A percentile compares a stretch with the other conserved stretches of the same genome.
These are phyloP conservation scores for Colletotrichum sp. DNA, from an alignment of 2,329 filamentous ascomycete genomes.

Conservation along the genomic window DNA sequence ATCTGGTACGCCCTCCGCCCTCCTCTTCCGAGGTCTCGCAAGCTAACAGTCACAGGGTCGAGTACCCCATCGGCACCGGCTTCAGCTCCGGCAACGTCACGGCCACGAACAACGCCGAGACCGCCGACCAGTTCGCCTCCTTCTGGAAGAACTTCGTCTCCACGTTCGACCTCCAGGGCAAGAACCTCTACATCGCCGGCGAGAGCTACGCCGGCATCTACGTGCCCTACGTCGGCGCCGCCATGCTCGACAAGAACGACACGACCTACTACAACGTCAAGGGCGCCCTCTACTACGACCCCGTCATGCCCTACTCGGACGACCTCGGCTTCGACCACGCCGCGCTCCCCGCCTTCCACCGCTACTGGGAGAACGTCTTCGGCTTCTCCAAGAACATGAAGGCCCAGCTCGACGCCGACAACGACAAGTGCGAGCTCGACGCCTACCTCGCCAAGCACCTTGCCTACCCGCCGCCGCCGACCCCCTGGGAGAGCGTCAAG, in stretches of 20 bases:
- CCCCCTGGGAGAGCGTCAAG: conserved; percentile 46
- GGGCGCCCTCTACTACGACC: conserved; percentile 61
- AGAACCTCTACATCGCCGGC: conserved; percentile 87
- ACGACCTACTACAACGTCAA: conserved; percentile 70
- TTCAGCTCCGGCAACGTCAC: conserved; percentile 93
- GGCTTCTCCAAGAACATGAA: conserved; percentile 66
- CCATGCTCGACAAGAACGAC: conserved; percentile 87
- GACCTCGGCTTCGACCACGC: conserved; percentile 32
- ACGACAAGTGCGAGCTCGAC: conserved; percentile 65
- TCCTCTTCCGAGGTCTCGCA: too few relatives aligned
- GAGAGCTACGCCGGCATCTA: conserved; percentile 97
- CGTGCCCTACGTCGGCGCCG: conserved; percentile 92
- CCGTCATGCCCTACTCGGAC: conserved; percentile 35
- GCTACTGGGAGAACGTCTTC: conserved; percentile 65
- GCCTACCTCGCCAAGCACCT: conserved; percentile 65
- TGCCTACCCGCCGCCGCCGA: conserved; percentile 69
- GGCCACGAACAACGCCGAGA: conserved; percentile 84
- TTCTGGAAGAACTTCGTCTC: conserved; percentile 95
- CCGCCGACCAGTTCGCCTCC: conserved; percentile 84
- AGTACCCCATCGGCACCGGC: conserved; percentile 95
- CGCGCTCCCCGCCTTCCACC: conserved; percentile 62
- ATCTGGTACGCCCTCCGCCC: conserved; percentile 61
- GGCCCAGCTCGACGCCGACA: conserved; percentile 55
- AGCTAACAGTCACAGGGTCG: conserved; percentile 56
- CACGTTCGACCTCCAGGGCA: conserved; percentile 84